Conservation (phyloP, 2,329 filamentous ascomycete genomes). For the Fusarium pseudoanthophilum region DNA sequence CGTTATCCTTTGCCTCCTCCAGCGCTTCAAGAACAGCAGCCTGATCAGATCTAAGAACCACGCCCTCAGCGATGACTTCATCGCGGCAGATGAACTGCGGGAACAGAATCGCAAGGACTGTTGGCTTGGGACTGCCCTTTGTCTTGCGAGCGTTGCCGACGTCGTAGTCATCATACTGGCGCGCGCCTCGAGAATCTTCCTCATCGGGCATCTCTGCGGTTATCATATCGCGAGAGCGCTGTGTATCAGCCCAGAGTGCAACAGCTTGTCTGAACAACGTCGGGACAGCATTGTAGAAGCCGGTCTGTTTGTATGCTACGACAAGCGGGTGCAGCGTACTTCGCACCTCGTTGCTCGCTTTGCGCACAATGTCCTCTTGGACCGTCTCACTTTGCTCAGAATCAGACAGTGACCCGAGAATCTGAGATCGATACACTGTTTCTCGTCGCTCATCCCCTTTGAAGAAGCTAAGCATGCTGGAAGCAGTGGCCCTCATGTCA, state of each 20-base stretch:
- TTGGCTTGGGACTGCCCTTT: slow-evolving; percentile 12
- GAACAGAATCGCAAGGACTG: slow-evolving; percentile 36
- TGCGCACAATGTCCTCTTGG: slow-evolving; percentile 42
- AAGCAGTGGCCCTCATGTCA: slow-evolving; percentile 26
- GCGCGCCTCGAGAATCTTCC: slow-evolving; percentile 31
- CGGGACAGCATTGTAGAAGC: slow-evolving; percentile 41
- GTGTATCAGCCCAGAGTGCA: slow-evolving; percentile 39
- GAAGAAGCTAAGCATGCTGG: slow-evolving; percentile 39
- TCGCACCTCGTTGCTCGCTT: slow-evolving; percentile 41
- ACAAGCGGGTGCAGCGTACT: slow-evolving; percentile 37
- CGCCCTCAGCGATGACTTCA: slow-evolving; percentile 40
- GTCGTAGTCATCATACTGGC: slow-evolving; percentile 37
- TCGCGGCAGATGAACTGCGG: slow-evolving; percentile 41
- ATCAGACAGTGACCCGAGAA: slow-evolving; percentile 39
- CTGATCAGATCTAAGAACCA: slow-evolving; percentile 42
- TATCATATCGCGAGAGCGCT: slow-evolving; percentile 43
- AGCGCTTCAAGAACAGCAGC: slow-evolving; percentile 25
- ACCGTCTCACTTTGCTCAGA: slow-evolving; percentile 30
- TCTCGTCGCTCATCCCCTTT: slow-evolving; percentile 40
- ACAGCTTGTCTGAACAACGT: slow-evolving; percentile 41
- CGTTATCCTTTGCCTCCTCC: slow-evolving; percentile 23
- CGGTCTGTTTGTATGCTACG: slow-evolving; percentile 37
- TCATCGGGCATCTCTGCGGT: slow-evolving; percentile 38
- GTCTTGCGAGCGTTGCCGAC: slow-evolving; percentile 9
- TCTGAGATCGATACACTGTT: slow-evolving; percentile 44